Conservation (phyloP, 2,329 filamentous ascomycete genomes). For the Pseudogymnoascus sp. region DNA sequence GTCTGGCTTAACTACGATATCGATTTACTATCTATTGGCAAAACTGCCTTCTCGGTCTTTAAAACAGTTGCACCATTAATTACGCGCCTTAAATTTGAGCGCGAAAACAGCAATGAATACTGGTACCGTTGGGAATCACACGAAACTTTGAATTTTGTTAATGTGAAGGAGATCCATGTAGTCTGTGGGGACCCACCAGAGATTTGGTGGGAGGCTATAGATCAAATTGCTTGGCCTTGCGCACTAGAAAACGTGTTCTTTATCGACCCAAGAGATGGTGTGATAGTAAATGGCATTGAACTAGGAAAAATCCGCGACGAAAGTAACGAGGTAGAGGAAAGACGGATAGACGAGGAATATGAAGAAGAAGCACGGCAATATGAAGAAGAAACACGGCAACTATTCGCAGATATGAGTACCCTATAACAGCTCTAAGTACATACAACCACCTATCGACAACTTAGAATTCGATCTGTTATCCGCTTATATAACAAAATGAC, state of each 20-base stretch:
- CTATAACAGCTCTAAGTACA: not conserved
- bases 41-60: not conserved
- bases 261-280: not conserved
- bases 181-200: not conserved
- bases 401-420: not conserved
- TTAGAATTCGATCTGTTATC: not conserved
- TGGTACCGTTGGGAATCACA: not conserved
- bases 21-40: not conserved
- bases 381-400: not conserved
- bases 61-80: not conserved
- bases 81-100: not conserved
- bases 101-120: not conserved
- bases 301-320: not conserved
- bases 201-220: not conserved
- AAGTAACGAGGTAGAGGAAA: not conserved
- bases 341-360: not conserved
- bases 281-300: not conserved
- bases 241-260: not conserved
- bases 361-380: not conserved
- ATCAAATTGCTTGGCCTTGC: not conserved
- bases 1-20: not conserved
- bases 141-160: not conserved
- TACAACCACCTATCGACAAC: not conserved
- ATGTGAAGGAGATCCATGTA: not conserved
- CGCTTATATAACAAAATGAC: not conserved